Evolutionary conservation across 257 asterid species (phyloP), one percentile per base, ranked within the genome.

Genomic region (Forsythia viridissima): DNA sequence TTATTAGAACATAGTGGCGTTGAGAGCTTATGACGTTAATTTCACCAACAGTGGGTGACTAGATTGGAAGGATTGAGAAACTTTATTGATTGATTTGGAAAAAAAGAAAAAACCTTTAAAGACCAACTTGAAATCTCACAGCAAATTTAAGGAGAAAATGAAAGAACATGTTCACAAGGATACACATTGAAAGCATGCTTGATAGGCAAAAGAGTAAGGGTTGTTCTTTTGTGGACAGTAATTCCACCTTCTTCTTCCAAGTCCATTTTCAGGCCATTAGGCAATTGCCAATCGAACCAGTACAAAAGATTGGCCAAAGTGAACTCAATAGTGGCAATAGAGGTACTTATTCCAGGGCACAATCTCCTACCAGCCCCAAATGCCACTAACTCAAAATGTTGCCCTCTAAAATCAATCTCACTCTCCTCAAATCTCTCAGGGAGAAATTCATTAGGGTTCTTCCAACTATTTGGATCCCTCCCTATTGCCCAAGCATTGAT

Each of bases 351-450:
- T 10, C 73, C 82, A 0, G 81, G 80, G 55, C 84, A 74, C 15
- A 66, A 24, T 59, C 86, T 71, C 40, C 82, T 70, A 2, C 87
- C 87, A 42, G 73, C 83, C 34, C 87, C 87, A 51, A 84, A 84
- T 10, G 85, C 77, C 71, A 83, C 13, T 9, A 83, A 72, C 80
- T 81, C 85, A 57, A 74, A 81, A 55, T 84, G 67, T 38, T 34
- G 79, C 63, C 88, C 85, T 41, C 75, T 36, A n/a, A 78, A 78
- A 52, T 78, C 84, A 4, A 76, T 8, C 1, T 63, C 79, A 46
- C 16, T 42, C 9, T 66, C 52, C 36, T 41, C 51, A 38, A 83
- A 83, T 63, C 84, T 57, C 16, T 80, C 84, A 0, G 82, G 82
- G 42, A 48, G 46, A 24, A 83, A 83, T 20, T 80, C 79, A 37